Conservation (phyloP, 192 early-diverging fungal genomes). For the Umbelopsis ramanniana region DNA sequence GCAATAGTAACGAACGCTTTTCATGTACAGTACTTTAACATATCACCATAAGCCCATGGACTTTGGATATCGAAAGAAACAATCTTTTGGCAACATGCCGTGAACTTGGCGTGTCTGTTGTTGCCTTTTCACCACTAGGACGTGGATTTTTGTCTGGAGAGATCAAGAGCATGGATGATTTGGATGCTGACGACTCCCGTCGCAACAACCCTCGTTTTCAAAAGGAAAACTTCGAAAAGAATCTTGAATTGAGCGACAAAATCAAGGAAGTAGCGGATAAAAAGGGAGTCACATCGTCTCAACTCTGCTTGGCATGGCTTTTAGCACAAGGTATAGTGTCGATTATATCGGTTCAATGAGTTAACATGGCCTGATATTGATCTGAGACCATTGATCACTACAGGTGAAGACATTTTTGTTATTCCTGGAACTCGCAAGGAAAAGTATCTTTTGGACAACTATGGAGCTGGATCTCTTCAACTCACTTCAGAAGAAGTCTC, state of each 20-base stretch:
- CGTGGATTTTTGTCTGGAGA: conserved; percentile 53
- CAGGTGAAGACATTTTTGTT: conserved; percentile 43
- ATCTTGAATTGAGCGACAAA: conserved; percentile 56
- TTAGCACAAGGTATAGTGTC: conserved; percentile 45
- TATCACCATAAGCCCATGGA: conserved; percentile 44
- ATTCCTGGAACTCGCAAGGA: conserved; percentile 62
- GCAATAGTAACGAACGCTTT: too few species aligned
- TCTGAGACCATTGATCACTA: neutral
- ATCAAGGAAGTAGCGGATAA: conserved; percentile 52
- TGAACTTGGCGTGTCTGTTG: conserved; percentile 60
- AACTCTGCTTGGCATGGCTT: conserved; percentile 66
- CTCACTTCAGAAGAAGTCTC: conserved; percentile 39
- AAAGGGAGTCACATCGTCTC: conserved; percentile 48
- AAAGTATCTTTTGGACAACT: conserved; percentile 47
- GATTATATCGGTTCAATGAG: neutral
- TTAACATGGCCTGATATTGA: neutral
- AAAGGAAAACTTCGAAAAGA: conserved; percentile 57
- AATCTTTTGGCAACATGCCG: conserved; percentile 58
- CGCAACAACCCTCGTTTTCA: conserved; percentile 56
- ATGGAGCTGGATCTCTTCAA: conserved; percentile 36
- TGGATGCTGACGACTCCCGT: conserved; percentile 57
- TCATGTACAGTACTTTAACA: too few species aligned
- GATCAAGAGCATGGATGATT: conserved; percentile 57
- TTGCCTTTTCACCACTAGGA: neutral
- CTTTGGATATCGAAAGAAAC: conserved; percentile 58